These are phyloP conservation scores for Proliferodiscus dingleyae DNA, from an alignment of 2,329 filamentous ascomycete species.

Conservation along the genomic window DNA sequence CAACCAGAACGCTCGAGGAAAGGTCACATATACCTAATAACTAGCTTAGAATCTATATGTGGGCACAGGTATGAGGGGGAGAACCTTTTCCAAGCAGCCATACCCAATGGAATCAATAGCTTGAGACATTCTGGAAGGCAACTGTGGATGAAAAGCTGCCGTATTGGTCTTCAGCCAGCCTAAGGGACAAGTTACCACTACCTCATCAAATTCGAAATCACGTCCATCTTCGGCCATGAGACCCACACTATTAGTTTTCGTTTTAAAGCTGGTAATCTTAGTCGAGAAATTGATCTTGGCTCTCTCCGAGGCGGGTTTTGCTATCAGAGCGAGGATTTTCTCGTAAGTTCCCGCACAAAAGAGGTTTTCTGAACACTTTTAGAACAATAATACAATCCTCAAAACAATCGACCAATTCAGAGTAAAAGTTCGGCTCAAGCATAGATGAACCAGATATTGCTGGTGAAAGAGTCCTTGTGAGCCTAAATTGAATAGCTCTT, in stretches of 20 bases:
- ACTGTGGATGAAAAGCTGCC: conserved; percentile 38
- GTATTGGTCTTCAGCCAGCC: conserved; percentile 44
- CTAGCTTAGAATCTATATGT: not conserved
- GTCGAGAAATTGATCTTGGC: conserved; percentile 24
- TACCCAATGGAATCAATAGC: conserved; percentile 45
- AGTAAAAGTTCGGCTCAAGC: too few species aligned
- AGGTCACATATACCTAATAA: conserved; percentile 42
- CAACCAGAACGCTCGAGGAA: conserved; percentile 59
- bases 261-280: conserved; percentile 19
- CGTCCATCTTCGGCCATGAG: conserved; percentile 17
- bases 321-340: conserved; percentile 26
- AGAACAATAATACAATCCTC: conserved; percentile 1
- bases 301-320: conserved; percentile 21
- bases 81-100: conserved; percentile 47
- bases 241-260: conserved; percentile 5
- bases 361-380: conserved; percentile 23
- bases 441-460: too few species aligned
- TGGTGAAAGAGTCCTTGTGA: too few species aligned
- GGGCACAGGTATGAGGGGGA: not conserved
- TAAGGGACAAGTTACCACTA: conserved; percentile 47
- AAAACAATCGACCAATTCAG: not conserved
- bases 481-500: too few species aligned
- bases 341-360: conserved; percentile 32
- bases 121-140: conserved; percentile 38
- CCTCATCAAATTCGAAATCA: conserved; percentile 33